phyloP scores from a whole-genome alignment of 176 grass and related monocot genomes.

The Themeda triandra region DNA sequence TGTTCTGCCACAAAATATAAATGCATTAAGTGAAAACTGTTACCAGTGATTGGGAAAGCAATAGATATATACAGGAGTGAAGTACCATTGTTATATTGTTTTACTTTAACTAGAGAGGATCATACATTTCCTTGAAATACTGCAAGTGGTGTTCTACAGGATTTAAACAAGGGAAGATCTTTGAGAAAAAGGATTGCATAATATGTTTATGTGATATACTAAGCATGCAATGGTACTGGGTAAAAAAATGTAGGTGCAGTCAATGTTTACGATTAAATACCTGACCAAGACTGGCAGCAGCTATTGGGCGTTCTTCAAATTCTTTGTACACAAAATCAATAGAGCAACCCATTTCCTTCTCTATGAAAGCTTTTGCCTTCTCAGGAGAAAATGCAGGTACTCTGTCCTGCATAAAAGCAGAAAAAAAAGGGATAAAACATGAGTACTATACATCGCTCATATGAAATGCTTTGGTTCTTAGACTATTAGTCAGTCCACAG shows the following conservation, averaged over 20 bases:
- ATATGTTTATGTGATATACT: not conserved
- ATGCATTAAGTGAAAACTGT: not conserved
- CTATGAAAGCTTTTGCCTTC: constrained; percentile 71
- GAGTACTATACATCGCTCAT: not conserved
- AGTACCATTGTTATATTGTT: not conserved
- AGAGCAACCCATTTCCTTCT: constrained; percentile 76
- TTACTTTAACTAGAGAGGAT: not conserved
- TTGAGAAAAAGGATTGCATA: not conserved
- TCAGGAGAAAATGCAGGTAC: constrained; percentile 97
- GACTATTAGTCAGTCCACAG: not conserved
- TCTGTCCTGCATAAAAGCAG: constrained; percentile 61
- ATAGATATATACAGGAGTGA: not conserved
- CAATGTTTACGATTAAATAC: constrained; percentile 43
- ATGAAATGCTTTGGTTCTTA: not conserved
- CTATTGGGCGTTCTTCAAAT: constrained; percentile 89
- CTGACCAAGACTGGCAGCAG: constrained; percentile 98
- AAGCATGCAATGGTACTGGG: not conserved
- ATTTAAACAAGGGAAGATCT: not conserved
- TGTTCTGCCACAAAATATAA: not conserved
- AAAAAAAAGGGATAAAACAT: not conserved
- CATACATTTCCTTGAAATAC: not conserved
- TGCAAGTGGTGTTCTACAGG: not conserved
- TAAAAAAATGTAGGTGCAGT: not conserved
- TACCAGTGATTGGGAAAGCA: not conserved
- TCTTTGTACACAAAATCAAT: constrained; percentile 85